Percentiles rank a stretch among this genome's conserved stretches.
phyloP scores from a whole-genome alignment of 2,329 filamentous ascomycete species.

The Aspergillus hiratsukae region DNA sequence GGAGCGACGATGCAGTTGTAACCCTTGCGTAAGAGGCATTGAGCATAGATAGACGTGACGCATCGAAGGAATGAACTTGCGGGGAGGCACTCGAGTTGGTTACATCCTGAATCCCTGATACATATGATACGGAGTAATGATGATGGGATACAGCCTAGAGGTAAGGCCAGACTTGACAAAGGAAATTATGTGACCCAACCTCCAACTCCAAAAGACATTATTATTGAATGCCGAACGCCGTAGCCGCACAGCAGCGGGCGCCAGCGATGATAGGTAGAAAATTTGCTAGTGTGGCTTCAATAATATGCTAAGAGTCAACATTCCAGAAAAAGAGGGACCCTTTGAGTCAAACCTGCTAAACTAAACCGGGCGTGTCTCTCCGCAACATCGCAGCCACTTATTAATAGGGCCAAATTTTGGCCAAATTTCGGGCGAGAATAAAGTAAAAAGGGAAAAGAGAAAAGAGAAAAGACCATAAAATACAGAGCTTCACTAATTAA shows the following conservation, averaged over 20 bases:
- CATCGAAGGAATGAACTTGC: conserved; percentile 24
- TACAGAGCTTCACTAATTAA: neutral
- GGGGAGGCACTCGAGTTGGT: conserved; percentile 4
- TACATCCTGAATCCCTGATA: neutral
- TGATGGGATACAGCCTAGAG: neutral
- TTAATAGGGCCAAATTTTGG: neutral
- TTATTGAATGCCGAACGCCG: neutral
- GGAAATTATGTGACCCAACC: neutral
- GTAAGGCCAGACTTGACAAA: neutral
- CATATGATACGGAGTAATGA: neutral
- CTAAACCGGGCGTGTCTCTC: neutral
- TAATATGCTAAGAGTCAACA: neutral
- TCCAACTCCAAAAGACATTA: neutral
- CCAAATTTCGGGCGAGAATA: neutral
- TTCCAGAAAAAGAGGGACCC: neutral
- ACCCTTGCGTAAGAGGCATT: conserved; percentile 21
- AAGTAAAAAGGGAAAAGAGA: too few relatives aligned
- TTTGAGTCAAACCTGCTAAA: neutral
- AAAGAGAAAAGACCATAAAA: neutral
- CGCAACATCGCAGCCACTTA: neutral
- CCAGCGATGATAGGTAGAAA: neutral
- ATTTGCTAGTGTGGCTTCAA: neutral
- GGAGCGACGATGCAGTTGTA: conserved; percentile 3
- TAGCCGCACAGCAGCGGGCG: neutral
- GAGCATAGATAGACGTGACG: conserved; percentile 10